Conservation (phyloP, 129 eudicot genomes). For the Artemisia tridentata region DNA sequence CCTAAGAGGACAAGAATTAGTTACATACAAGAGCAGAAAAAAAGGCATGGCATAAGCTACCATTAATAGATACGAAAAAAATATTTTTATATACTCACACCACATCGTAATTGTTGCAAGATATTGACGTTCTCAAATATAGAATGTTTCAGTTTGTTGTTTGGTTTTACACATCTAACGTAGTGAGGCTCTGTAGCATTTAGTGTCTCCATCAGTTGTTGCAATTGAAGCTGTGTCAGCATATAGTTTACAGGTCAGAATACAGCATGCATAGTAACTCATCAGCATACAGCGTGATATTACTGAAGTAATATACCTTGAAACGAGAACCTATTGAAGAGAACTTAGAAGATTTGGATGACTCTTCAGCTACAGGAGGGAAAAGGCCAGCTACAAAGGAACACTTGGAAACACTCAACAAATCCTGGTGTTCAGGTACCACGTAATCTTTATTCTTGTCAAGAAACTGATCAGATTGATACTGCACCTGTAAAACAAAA, state of each 20-base stretch:
- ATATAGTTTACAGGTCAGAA: slow-evolving; percentile 18
- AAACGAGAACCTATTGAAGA: slow-evolving; percentile 97
- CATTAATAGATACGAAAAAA: background rate
- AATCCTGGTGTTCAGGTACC: slow-evolving; percentile 97
- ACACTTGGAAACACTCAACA: slow-evolving; percentile 83
- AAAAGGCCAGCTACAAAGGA: slow-evolving; percentile 91
- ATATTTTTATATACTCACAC: slow-evolving; percentile 58
- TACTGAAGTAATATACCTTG: slow-evolving; percentile 51
- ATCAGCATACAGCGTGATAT: slow-evolving; percentile 18
- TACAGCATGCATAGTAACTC: slow-evolving; percentile 17
- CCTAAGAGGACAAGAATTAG: slow-evolving; percentile 49
- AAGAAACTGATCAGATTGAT: slow-evolving; percentile 91
- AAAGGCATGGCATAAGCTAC: background rate
- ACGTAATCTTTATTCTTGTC: slow-evolving; percentile 98
- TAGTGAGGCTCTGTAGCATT: slow-evolving; percentile 97
- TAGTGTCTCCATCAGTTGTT: slow-evolving; percentile 89
- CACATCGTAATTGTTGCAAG: slow-evolving; percentile 97
- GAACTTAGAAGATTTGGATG: slow-evolving; percentile 84
- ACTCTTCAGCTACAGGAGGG: slow-evolving; percentile 78
- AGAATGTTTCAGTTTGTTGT: slow-evolving; percentile 83
- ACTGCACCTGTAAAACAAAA: slow-evolving; percentile 61
- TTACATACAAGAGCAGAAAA: background rate
- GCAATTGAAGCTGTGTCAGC: slow-evolving; percentile 79
- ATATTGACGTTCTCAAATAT: slow-evolving; percentile 86
- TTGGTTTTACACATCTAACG: slow-evolving; percentile 96